A percentile compares a stretch with the other conserved stretches of the same genome.
These are phyloP conservation scores for Onygenales sp. DNA, from an alignment of 2,329 filamentous ascomycete species.

Conservation along the genomic window DNA sequence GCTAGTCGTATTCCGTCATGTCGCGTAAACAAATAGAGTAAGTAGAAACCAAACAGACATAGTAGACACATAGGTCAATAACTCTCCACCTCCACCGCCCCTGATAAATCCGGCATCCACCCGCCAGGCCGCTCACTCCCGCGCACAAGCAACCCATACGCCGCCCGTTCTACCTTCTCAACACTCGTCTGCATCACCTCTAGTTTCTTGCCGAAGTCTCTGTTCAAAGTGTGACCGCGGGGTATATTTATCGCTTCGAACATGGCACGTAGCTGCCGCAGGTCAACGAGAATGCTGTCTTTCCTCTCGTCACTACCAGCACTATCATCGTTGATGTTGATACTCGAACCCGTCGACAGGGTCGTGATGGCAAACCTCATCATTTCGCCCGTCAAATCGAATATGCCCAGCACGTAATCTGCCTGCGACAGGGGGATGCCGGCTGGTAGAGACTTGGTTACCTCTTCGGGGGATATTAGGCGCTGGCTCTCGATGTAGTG, in stretches of 20 bases:
- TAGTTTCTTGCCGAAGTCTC: constrained; percentile 68
- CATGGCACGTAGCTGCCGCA: constrained; percentile 65
- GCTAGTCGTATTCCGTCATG: neutral
- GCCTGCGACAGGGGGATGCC: constrained; percentile 61
- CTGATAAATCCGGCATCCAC: constrained; percentile 72
- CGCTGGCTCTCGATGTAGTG: constrained; percentile 74
- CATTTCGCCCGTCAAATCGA: constrained; percentile 89
- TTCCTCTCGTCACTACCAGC: constrained; percentile 23
- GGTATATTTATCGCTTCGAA: constrained; percentile 63
- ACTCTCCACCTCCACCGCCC: constrained; percentile 29
- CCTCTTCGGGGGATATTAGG: constrained; percentile 59
- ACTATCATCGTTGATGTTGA: constrained; percentile 15
- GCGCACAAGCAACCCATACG: constrained; percentile 79
- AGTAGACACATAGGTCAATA: constrained; percentile 18
- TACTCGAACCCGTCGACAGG: constrained; percentile 59
- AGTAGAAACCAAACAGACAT: neutral
- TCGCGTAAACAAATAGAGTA: neutral
- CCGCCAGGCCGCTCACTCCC: constrained; percentile 83
- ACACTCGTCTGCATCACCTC: constrained; percentile 80
- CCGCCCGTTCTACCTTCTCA: constrained; percentile 82
- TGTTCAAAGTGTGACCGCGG: constrained; percentile 43
- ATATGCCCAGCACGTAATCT: constrained; percentile 84
- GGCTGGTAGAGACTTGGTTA: constrained; percentile 35
- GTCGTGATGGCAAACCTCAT: constrained; percentile 93
- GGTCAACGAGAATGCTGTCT: constrained; percentile 66